These are phyloP conservation scores for Mariannaea sp. DNA, from an alignment of 2,329 filamentous ascomycete genomes.

Conservation along the genomic window DNA sequence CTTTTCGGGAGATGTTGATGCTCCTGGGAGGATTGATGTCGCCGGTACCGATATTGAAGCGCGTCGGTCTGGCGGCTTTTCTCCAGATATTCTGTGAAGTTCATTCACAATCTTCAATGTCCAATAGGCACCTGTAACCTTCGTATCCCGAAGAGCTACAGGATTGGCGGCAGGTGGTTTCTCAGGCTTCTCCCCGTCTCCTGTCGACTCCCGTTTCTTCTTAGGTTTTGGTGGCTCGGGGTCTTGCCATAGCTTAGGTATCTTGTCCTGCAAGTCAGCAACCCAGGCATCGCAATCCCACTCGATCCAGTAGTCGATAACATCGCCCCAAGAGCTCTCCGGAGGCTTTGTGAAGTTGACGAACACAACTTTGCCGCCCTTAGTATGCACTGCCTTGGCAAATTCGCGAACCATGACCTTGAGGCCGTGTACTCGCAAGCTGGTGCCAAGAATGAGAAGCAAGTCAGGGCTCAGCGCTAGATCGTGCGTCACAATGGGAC, in stretches of 20 bases:
- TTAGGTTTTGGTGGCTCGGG: constrained; percentile 51
- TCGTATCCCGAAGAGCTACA: constrained; percentile 52
- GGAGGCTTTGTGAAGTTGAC: constrained; percentile 75
- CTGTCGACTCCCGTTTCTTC: constrained; percentile 43
- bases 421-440: constrained; percentile 71
- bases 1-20: constrained; percentile 9
- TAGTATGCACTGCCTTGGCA: constrained; percentile 70
- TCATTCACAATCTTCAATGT: constrained; percentile 49
- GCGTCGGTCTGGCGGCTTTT: constrained; percentile 23
- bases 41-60: constrained; percentile 23
- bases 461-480: constrained; percentile 67
- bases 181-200: constrained; percentile 36
- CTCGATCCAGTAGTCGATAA: constrained; percentile 75
- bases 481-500: constrained; percentile 70
- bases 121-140: constrained; percentile 51
- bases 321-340: constrained; percentile 72
- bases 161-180: constrained; percentile 47
- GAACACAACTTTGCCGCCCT: constrained; percentile 71
- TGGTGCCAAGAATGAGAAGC: constrained; percentile 72
- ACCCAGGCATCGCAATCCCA: constrained; percentile 80
- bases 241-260: constrained; percentile 64
- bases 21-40: constrained; percentile 8
- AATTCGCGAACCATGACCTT: constrained; percentile 75
- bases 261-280: constrained; percentile 61
- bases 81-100: constrained; percentile 45